Evolutionary conservation across 495 filamentous ascomycete genomes (phyloP), one percentile per base, ranked within the genome.

Genomic region (Xylaria palmicola): DNA sequence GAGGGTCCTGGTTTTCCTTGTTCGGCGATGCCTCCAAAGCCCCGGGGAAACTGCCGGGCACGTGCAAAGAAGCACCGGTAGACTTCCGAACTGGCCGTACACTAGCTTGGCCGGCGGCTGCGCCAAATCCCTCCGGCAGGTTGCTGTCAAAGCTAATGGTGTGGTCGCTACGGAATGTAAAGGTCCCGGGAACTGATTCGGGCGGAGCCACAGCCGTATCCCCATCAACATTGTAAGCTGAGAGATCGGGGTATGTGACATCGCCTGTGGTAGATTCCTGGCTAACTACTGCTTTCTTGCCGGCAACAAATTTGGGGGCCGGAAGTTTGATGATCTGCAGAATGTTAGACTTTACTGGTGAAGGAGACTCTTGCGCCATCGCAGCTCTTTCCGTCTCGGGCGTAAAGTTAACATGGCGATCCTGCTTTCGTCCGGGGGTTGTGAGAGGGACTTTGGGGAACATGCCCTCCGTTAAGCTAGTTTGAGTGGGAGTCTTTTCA

Each of bases 121-220:
- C 70, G 32, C 80, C 79, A 54, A 83, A 81, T 9, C 75, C 76
- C 36, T 68, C 68, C 1, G 75, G 72, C 24, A 79, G 75, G 6
- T 65, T 44, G 48, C 62, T 60, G 40, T 74, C 74, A 54, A 88
- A 85, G 36, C 71, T 72, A 70, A 86, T 84, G 1, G 80, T 84
- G 64, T 82, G 78, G 48, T 85, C 83, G 60, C 75, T 79, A 22
- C 82, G 79, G 78, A 87, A 87, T 0, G 84, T 85, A 60, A 87
- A 87, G 17, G 77, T 80, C 48, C 80, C 77, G 8, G 85, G 80
- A 15, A 72, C 74, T 6, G 77, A 67, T 39, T 70, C 69, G 6
- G 57, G 65, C 15, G 64, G 43, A 36, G 62, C 57, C n/a, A 62
- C 58, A 8, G 70, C 55, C 27, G 49, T 59, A 2, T 70, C 65